Percentiles rank a stretch among this genome's conserved stretches.
Conservation (phyloP, 2,329 filamentous ascomycete species). For the Dactylonectria estremocensis region DNA sequence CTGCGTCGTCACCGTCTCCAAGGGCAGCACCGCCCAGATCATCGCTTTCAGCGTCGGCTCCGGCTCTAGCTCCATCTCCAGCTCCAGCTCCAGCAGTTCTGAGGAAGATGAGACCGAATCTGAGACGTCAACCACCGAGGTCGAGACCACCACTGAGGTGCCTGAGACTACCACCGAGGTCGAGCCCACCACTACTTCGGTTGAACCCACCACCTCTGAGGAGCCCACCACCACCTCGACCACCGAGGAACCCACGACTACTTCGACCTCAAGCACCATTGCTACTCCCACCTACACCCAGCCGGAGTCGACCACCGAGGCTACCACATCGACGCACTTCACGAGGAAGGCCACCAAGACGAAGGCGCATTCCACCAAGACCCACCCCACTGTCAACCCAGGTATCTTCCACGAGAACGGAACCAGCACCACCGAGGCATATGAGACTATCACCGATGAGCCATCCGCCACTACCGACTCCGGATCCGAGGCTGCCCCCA, state of each 20-base stretch:
- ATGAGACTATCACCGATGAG: slow-evolving; percentile 21
- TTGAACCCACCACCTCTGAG: slow-evolving; percentile 37
- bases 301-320: slow-evolving; percentile 27
- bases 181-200: slow-evolving; percentile 29
- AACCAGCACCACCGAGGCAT: slow-evolving; percentile 48
- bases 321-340: slow-evolving; percentile 49
- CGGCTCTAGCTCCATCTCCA: slow-evolving; percentile 40
- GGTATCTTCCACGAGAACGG: slow-evolving; percentile 71
- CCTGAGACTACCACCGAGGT: slow-evolving; percentile 32
- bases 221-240: slow-evolving; percentile 51
- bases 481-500: slow-evolving; percentile 50
- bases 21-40: slow-evolving; percentile 77
- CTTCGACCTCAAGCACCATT: slow-evolving; percentile 2
- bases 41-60: slow-evolving; percentile 70
- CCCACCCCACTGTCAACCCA: slow-evolving; percentile 48
- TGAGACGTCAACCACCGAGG: slow-evolving; percentile 34
- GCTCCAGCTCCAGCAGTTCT: slow-evolving; percentile 14
- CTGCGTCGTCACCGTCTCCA: slow-evolving; percentile 83
- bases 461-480: slow-evolving; percentile 45
- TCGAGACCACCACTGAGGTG: slow-evolving; percentile 43
- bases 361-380: slow-evolving; percentile 27
- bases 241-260: slow-evolving; percentile 36
- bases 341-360: slow-evolving; percentile 41
- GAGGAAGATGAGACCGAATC: slow-evolving; percentile 37
- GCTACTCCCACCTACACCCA: slow-evolving; percentile 36